Percentiles rank a stretch among this genome's conserved stretches.
phyloP scores from a whole-genome alignment of 192 early-diverging fungal genomes.

The Chytriomyces confervae region DNA sequence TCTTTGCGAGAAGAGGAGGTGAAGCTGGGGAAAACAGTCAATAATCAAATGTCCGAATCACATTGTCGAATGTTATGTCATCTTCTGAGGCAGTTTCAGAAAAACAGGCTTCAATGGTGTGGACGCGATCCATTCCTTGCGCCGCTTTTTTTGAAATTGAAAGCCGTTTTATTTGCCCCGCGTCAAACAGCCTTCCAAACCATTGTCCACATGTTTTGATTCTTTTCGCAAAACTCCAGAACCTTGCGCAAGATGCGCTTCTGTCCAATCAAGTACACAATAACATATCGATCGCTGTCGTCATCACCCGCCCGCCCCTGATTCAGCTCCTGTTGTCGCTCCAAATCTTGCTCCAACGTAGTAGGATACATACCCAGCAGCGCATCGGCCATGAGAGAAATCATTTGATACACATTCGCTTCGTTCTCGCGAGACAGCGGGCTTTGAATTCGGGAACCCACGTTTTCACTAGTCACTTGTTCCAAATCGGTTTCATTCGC shows the following conservation, averaged over 20 bases:
- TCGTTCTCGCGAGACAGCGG: slow-evolving; percentile 15
- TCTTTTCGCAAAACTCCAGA: neutral
- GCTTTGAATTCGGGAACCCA: neutral
- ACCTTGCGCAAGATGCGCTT: slow-evolving; percentile 12
- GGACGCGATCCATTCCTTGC: no score
- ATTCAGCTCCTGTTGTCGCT: neutral
- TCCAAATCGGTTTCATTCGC: slow-evolving; percentile 6
- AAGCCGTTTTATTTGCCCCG: neutral
- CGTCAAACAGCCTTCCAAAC: neutral
- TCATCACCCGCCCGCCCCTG: neutral
- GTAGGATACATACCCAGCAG: slow-evolving; percentile 17
- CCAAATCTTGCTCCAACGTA: slow-evolving; percentile 9
- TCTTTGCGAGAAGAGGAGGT: no score
- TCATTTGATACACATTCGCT: slow-evolving; percentile 14
- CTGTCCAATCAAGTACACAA: slow-evolving; percentile 25
- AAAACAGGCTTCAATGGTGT: no score
- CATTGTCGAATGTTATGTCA: no score
- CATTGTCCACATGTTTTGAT: neutral
- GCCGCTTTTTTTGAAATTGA: no score
- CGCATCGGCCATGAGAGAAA: slow-evolving; percentile 17
- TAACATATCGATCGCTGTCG: slow-evolving; percentile 14
- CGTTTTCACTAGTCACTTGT: neutral
- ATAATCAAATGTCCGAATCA: no score
- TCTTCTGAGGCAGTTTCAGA: no score
- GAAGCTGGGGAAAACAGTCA: no score